Percentiles rank a stretch among this genome's conserved stretches.
phyloP scores from a whole-genome alignment of 176 grass and related monocot species.

The Elaeis guineensis region DNA sequence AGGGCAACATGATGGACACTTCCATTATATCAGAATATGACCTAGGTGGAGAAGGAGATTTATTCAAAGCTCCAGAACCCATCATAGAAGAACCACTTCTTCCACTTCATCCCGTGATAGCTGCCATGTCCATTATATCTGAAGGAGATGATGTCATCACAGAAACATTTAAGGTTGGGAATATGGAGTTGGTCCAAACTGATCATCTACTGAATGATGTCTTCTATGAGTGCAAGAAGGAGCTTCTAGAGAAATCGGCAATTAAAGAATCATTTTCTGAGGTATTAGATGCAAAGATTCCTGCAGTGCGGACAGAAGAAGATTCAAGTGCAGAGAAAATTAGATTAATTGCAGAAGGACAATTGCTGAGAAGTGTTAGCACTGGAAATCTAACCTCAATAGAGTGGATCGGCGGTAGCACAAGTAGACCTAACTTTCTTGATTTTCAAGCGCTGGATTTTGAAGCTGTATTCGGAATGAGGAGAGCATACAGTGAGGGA shows the following conservation, averaged over 20 bases:
- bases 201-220: conserved; percentile 61
- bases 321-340: conserved; percentile 26
- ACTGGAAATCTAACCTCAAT: conserved; percentile 64
- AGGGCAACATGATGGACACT: conserved; percentile 51
- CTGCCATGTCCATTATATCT: conserved; percentile 79
- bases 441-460: conserved; percentile 78
- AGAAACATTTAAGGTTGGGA: conserved; percentile 37
- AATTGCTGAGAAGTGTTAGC: conserved; percentile 83
- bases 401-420: conserved; percentile 41
- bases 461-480: conserved; percentile 65
- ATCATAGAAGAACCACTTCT: conserved; percentile 62
- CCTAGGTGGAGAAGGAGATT: conserved; percentile 80
- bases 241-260: conserved; percentile 3
- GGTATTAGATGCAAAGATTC: conserved; percentile 56
- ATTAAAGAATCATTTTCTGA: no score
- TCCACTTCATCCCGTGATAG: conserved; percentile 42
- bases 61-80: conserved; percentile 86
- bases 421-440: conserved; percentile 68
- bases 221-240: conserved; percentile 75
- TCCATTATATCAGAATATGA: conserved; percentile 70
- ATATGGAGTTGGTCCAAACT: conserved; percentile 40
- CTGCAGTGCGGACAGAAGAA: conserved; percentile 64
- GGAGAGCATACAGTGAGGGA: conserved; percentile 89
- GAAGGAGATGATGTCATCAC: conserved; percentile 33
- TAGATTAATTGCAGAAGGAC: conserved; percentile 34